Conservation (phyloP, 305 asterid species). For the Coffea humblotiana region DNA sequence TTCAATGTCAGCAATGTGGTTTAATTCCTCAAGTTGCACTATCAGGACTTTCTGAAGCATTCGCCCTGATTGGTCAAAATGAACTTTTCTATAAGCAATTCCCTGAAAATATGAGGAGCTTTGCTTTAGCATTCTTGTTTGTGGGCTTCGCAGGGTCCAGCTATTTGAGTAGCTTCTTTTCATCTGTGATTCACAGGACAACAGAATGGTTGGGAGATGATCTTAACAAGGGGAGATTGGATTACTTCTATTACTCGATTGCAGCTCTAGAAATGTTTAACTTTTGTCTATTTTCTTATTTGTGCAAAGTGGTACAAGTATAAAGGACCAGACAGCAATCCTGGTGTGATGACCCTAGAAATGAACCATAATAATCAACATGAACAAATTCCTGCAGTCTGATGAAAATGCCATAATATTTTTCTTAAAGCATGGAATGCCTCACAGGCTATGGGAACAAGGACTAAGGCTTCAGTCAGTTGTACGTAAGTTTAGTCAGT, state of each 20-base stretch:
- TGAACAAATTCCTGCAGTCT: not conserved
- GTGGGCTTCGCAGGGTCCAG: conserved; percentile 49
- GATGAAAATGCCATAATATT: not conserved
- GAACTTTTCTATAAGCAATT: conserved; percentile 78
- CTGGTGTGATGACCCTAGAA: conserved; percentile 11
- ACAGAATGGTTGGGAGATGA: conserved; percentile 72
- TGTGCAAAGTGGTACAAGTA: conserved; percentile 55
- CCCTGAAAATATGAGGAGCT: conserved; percentile 87
- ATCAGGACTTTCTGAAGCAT: conserved; percentile 71
- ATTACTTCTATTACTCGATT: conserved; percentile 43
- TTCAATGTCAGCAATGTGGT: conserved; percentile 64
- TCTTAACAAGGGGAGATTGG: conserved; percentile 59
- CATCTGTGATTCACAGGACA: conserved; percentile 40
- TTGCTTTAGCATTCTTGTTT: conserved; percentile 58
- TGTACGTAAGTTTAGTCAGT: no score
- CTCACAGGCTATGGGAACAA: no score
- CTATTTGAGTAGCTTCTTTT: conserved; percentile 56
- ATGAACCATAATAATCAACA: not conserved
- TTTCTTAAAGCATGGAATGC: no score
- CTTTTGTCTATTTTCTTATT: conserved; percentile 40
- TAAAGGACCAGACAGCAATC: conserved; percentile 15
- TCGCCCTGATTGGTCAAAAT: conserved; percentile 45
- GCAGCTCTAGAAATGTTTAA: conserved; percentile 40
- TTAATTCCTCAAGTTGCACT: conserved; percentile 54
- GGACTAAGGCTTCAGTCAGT: no score